These are phyloP conservation scores for Acephala macrosclerotiorum DNA, from an alignment of 2,329 filamentous ascomycete genomes.

Conservation along the genomic window DNA sequence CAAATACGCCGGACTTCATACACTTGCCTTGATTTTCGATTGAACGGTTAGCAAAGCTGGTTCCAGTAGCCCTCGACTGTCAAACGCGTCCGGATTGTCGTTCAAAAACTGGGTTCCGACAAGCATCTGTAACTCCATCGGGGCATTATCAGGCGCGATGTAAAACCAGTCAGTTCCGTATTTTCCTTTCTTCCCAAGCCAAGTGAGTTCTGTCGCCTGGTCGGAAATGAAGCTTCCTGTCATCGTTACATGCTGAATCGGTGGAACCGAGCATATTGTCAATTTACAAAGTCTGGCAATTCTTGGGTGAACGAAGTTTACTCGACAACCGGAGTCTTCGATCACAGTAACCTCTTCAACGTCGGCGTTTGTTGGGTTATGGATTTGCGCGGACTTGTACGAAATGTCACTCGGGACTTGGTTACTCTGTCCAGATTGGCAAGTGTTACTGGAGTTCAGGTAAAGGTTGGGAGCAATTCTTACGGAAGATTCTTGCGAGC, in stretches of 20 bases:
- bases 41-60: constrained; percentile 3
- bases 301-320: constrained; percentile 8
- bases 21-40: constrained; percentile 5
- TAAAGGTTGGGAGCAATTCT: not conserved
- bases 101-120: constrained; percentile 7
- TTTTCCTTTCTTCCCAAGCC: constrained; percentile 3
- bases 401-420: constrained; percentile 2
- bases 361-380: constrained; percentile 1
- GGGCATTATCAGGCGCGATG: constrained; percentile 7
- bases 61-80: not conserved
- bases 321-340: constrained; percentile 10
- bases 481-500: not conserved
- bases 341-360: constrained; percentile 10
- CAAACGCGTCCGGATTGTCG: not conserved
- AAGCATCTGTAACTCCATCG: not conserved
- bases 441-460: not conserved
- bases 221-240: not conserved
- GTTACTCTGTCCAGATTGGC: not conserved
- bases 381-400: constrained; percentile 8
- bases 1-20: not conserved
- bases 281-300: constrained; percentile 9
- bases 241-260: not conserved
- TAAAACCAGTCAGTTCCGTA: constrained; percentile 7
- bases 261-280: not conserved
- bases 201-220: not conserved